Base-by-base conservation (phyloP, 352 stramenopile genomes). In the Globisporangium cederbergense region DNA sequence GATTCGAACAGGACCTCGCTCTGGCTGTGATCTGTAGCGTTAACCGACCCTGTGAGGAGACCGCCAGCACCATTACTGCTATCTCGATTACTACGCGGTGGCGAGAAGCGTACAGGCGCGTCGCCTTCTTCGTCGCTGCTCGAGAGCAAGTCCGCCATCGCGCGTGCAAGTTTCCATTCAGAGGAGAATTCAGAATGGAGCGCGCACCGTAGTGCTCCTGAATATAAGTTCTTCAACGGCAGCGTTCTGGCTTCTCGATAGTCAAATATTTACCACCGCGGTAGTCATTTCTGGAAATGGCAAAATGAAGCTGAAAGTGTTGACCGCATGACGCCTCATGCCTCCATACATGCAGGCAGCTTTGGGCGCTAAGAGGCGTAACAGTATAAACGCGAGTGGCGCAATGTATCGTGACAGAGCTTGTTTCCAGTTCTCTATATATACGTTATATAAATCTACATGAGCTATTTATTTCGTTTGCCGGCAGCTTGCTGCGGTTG, bases 81-180 rank as follows among this genome's bases (percentile, higher is more conserved):
- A 36, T 40, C 60, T 20, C 2, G 32, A n/a, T 16, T 20, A 9
- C 3, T 25, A 30, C 22, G 38, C 7, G 59, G 14, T 11, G 30
- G 30, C 7, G 60, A 66, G 36, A 55, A 20, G 32, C 58, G 45
- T 13, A 40, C 49, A 22, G 60, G 28, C 8, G 28, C n/a, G 62
- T 30, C 34, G 16, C 47, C 28, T 45, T 60, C 64, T 14, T 88
- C 81, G 22, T 88, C 74, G 54, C 82, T 75, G 65, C 79, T 92
- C 1, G 71, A 79, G 61, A 92, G 78, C 67, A 92, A 71, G 49
- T 92, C 83, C 45, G 83, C 75, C 72, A 84, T 84, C 20, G n/a
- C 32, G 52, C 47, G 1, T 9, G 47, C 28, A 45, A 58, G 52
- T 58, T n/a, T 43, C 22, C 38, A 65, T 40, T 47, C 18, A 46